Conservation (phyloP, 257 asterid genomes). For the Solanum ahanhuiri region DNA sequence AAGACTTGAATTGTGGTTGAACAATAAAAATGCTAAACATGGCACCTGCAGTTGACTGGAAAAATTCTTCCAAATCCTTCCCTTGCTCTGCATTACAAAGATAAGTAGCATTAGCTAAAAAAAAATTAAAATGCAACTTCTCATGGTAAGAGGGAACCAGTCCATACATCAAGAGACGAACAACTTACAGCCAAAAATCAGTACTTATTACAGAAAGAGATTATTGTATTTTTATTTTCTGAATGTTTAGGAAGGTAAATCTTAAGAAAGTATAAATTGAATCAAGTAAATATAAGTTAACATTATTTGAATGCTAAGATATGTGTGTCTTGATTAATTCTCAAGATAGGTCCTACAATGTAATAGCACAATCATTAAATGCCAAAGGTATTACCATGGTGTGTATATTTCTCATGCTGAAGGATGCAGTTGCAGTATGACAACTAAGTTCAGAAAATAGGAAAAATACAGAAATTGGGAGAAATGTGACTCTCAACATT, state of each 20-base stretch:
- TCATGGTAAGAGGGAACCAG: background rate
- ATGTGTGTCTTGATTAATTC: background rate
- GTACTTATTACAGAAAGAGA: background rate
- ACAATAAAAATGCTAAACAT: background rate
- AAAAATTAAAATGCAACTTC: background rate
- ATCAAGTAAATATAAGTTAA: background rate
- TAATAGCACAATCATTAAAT: background rate
- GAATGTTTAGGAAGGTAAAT: background rate
- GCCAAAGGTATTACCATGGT: background rate
- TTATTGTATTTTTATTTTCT: background rate
- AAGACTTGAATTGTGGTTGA: background rate
- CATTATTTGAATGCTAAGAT: background rate
- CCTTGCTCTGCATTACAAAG: constrained; percentile 58
- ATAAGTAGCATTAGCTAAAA: background rate
- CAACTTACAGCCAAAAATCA: background rate
- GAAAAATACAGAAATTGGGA: background rate
- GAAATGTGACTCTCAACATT: background rate
- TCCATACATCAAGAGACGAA: background rate
- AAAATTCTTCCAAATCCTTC: constrained; percentile 78
- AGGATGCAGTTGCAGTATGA: background rate
- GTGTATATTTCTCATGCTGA: background rate
- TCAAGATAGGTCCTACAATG: background rate
- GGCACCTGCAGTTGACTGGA: constrained; percentile 84
- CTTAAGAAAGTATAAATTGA: background rate
- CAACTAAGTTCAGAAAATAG: background rate